phyloP scores from a whole-genome alignment of 108 stramenopile genomes.

The Nitzschia sp. region DNA sequence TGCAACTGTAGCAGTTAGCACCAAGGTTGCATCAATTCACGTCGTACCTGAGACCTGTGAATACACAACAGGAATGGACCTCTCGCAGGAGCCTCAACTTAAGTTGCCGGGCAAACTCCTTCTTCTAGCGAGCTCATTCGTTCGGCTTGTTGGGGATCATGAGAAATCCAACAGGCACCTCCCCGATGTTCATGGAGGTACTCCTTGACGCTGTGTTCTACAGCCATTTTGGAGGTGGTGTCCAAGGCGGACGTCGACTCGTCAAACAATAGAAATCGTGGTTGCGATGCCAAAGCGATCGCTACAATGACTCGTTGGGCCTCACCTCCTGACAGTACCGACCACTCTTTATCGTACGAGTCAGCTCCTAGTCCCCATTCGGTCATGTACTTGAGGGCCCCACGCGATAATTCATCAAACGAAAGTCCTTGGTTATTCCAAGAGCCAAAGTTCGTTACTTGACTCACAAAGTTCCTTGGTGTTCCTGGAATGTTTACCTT shows the following conservation, averaged over 20 bases:
- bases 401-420: constrained; percentile 10
- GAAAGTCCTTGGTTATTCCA: constrained; percentile 8
- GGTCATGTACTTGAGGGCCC: not conserved
- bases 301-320: constrained; percentile 73
- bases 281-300: constrained; percentile 67
- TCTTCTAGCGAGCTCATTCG: constrained; percentile 8
- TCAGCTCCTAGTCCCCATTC: constrained; percentile 34
- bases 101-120: too few species aligned
- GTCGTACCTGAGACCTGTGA: too few species aligned
- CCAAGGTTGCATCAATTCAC: too few species aligned
- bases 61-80: too few species aligned
- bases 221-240: constrained; percentile 37
- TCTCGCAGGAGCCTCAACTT: too few species aligned
- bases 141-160: constrained; percentile 37
- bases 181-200: constrained; percentile 8
- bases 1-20: too few species aligned
- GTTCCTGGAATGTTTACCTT: constrained; percentile 67
- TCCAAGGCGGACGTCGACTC: constrained; percentile 75
- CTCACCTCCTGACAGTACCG: constrained; percentile 80
- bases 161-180: constrained; percentile 37
- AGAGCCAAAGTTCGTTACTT: constrained; percentile 27
- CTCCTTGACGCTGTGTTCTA: constrained; percentile 45
- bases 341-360: constrained; percentile 61
- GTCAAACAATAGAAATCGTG: constrained; percentile 68
- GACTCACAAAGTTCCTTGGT: constrained; percentile 41